phyloP scores from a whole-genome alignment of 2,329 filamentous ascomycete genomes.

The Plectosphaerella plurivora region DNA sequence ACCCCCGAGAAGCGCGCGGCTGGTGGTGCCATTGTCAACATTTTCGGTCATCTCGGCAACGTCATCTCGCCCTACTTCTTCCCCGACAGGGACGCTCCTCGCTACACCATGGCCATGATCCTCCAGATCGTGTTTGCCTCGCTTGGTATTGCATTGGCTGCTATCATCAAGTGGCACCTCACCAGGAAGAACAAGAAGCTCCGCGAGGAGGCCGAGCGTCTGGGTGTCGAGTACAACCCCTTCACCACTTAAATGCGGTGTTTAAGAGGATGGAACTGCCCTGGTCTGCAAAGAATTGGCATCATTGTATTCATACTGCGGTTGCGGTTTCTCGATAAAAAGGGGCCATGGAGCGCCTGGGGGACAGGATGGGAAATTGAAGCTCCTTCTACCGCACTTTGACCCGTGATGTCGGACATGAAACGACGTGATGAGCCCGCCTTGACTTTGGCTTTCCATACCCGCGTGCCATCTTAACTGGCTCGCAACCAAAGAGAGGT shows the following conservation, averaged over 20 bases:
- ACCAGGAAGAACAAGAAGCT: conserved; percentile 1
- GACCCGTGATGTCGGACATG: too few relatives aligned
- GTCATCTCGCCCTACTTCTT: conserved; percentile 34
- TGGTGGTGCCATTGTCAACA: conserved; percentile 28
- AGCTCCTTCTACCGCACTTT: too few relatives aligned
- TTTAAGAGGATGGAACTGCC: too few relatives aligned
- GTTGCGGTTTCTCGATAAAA: too few relatives aligned
- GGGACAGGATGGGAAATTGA: too few relatives aligned
- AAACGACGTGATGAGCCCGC: too few relatives aligned
- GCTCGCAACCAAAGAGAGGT: too few relatives aligned
- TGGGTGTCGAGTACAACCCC: neutral
- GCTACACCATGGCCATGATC: conserved; percentile 21
- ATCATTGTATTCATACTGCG: too few relatives aligned
- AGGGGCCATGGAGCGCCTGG: too few relatives aligned
- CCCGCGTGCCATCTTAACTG: too few relatives aligned
- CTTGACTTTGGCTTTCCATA: too few relatives aligned
- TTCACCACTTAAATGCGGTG: neutral
- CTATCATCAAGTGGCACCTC: neutral
- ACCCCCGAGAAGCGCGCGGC: conserved; percentile 30
- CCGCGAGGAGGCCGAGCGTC: neutral
- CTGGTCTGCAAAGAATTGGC: too few relatives aligned
- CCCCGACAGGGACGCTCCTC: conserved; percentile 16
- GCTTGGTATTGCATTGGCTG: neutral
- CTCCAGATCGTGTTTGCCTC: conserved; percentile 10
- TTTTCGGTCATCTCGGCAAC: conserved; percentile 29